Evolutionary conservation across 495 filamentous ascomycete species (phyloP), one percentile per base, ranked within the genome.

Genomic region (Rusavskia elegans): DNA sequence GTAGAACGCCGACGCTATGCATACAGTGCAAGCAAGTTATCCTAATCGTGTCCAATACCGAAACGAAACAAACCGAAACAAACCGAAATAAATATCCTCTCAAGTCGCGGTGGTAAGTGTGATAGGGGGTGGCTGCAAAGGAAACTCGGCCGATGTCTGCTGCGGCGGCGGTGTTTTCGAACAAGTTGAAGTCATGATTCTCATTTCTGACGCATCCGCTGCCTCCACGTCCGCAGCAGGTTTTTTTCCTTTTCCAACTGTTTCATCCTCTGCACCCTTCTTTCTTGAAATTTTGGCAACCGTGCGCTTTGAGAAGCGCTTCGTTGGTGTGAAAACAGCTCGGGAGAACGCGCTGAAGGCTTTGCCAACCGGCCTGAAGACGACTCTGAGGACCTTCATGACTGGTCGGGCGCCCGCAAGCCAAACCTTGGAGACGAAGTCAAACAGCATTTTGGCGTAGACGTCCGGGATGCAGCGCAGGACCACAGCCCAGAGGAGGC

Each of bases 401-500:
- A 53, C 14, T 5, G 59, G 59, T 14, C 55, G 38, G 5, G 44
- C 45, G 6, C 59, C 16, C 4, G 55, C 54, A 20, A 62, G 48
- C 49, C 51, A 62, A 20, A 59, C 29, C n/a, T 50, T 53, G 19
- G 32, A 44, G n/a, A 51, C 53, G 10, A 59, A 44, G 13, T 19
- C 37, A 49, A 76, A 74, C 7, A 71, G 62, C 30, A 63, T 36
- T 1, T 64, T 71, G 19, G 79, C 71, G 32, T 75, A 72, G 49
- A 67, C 63, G 51, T 85, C 81, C 0, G 81, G 81, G 30, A 83
- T 74, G 11, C 79, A 71, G 49, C 87, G 81, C 49, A 92, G 77
- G 25, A 79, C 63, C 36, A 86, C 72, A 5, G 84, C 87, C 58
- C 85, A 77, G 3, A 84, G 82, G 14, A 92, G 77, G 59, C 85